Conservation (phyloP, 2,329 filamentous ascomycete genomes). For the Xylaria sp. region DNA sequence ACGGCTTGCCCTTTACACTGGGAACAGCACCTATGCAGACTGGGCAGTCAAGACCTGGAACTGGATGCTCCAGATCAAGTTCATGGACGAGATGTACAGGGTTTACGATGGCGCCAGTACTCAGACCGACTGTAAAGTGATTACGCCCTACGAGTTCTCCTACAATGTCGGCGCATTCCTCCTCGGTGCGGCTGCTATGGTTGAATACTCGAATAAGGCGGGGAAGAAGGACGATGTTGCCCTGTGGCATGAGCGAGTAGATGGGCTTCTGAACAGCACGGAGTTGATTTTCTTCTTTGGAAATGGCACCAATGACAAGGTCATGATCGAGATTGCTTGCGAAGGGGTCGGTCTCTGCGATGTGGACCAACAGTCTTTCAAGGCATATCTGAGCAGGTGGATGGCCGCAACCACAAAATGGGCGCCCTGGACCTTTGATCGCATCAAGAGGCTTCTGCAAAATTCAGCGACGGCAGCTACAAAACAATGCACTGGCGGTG, state of each 20-base stretch:
- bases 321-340: conserved; percentile 63
- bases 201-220: conserved; percentile 50
- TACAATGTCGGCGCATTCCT: conserved; percentile 66
- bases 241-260: conserved; percentile 54
- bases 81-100: conserved; percentile 55
- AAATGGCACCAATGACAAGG: conserved; percentile 37
- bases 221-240: conserved; percentile 32
- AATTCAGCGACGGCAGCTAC: conserved; percentile 54
- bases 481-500: conserved; percentile 52
- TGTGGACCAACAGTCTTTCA: conserved; percentile 58
- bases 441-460: conserved; percentile 48
- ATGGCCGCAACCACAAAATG: conserved; percentile 58
- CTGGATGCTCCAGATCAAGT: conserved; percentile 54
- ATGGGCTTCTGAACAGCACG: conserved; percentile 50
- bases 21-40: conserved; percentile 68
- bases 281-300: conserved; percentile 51
- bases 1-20: conserved; percentile 69
- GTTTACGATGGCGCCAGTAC: conserved; percentile 60
- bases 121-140: conserved; percentile 50
- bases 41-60: conserved; percentile 73
- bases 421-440: conserved; percentile 52
- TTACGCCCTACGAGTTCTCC: conserved; percentile 60
- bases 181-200: conserved; percentile 62
- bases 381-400: conserved; percentile 58
- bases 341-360: conserved; percentile 58